Percentiles rank a stretch among this genome's conserved stretches.
phyloP scores from a whole-genome alignment of 2,329 filamentous ascomycete species.

The Ambrosiella xylebori region DNA sequence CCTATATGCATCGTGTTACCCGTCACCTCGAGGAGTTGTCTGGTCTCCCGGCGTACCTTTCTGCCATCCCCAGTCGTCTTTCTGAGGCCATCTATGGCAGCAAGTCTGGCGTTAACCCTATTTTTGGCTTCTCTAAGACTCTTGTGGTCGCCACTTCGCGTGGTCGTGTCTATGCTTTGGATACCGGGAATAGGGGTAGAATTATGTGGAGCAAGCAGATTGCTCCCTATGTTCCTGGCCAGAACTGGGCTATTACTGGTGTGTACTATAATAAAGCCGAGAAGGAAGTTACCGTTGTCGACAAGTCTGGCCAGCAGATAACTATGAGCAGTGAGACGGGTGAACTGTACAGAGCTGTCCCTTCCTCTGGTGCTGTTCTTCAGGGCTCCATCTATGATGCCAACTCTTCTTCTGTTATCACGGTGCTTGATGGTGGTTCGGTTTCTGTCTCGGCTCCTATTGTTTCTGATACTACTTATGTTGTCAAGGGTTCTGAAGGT shows the following conservation, averaged over 20 bases:
- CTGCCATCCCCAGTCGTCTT: conserved; percentile 50
- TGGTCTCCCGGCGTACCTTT: conserved; percentile 56
- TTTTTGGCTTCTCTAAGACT: conserved; percentile 78
- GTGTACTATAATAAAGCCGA: conserved; percentile 43
- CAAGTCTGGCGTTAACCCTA: conserved; percentile 20
- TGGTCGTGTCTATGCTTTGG: conserved; percentile 64
- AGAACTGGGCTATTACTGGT: conserved; percentile 49
- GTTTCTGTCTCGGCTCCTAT: conserved; percentile 28
- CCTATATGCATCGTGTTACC: conserved; percentile 75
- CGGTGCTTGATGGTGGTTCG: conserved; percentile 31
- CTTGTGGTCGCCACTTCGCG: conserved; percentile 63
- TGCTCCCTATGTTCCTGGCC: conserved; percentile 34
- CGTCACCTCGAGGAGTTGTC: conserved; percentile 67
- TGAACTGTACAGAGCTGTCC: conserved; percentile 27
- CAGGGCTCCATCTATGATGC: conserved; percentile 34
- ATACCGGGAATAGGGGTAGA: conserved; percentile 55
- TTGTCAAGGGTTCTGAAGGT: conserved; percentile 32
- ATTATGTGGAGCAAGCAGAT: conserved; percentile 61
- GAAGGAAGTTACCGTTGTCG: conserved; percentile 40
- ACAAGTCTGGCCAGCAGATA: conserved; percentile 43
- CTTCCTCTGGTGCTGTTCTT: conserved; percentile 22
- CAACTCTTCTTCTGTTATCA: conserved; percentile 37
- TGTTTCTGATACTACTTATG: conserved; percentile 35
- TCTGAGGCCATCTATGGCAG: conserved; percentile 46
- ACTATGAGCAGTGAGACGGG: conserved; percentile 37